Conservation (phyloP, 768 basidiomycete genomes). For the Floccularia luteovirens region DNA sequence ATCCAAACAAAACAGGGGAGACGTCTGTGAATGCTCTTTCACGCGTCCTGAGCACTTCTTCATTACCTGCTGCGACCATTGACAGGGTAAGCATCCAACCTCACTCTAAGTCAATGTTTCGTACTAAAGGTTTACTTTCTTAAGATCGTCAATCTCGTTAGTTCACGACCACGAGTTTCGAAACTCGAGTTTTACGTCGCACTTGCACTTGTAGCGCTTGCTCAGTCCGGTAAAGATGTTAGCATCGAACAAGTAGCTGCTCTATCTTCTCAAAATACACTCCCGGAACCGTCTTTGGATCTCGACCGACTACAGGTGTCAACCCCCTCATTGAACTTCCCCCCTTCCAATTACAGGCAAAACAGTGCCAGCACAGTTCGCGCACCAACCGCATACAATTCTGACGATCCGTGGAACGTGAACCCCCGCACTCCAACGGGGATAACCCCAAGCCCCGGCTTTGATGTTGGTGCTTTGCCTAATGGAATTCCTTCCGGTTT, state of each 20-base stretch:
- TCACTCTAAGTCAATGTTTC: neutral
- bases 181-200: slow-evolving; percentile 91
- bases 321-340: slow-evolving; percentile 38
- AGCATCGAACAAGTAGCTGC: slow-evolving; percentile 78
- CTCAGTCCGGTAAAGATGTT: slow-evolving; percentile 75
- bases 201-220: slow-evolving; percentile 78
- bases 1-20: slow-evolving; percentile 65
- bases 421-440: slow-evolving; percentile 25
- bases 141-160: slow-evolving; percentile 88
- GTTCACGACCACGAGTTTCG: slow-evolving; percentile 72
- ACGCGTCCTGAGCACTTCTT: slow-evolving; percentile 70
- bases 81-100: slow-evolving; percentile 50
- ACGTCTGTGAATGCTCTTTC: slow-evolving; percentile 79
- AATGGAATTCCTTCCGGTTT: slow-evolving; percentile 52
- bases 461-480: slow-evolving; percentile 22
- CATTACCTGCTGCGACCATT: slow-evolving; percentile 73
- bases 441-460: slow-evolving; percentile 19
- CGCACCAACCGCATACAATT: slow-evolving; percentile 38
- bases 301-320: slow-evolving; percentile 49
- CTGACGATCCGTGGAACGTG: slow-evolving; percentile 65
- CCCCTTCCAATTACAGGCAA: slow-evolving; percentile 34
- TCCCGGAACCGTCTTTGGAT: slow-evolving; percentile 70
- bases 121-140: neutral
- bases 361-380: slow-evolving; percentile 28
- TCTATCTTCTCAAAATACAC: slow-evolving; percentile 67